Base-by-base conservation (phyloP, 2,329 filamentous ascomycete genomes). In the Epichloe typhina region DNA sequence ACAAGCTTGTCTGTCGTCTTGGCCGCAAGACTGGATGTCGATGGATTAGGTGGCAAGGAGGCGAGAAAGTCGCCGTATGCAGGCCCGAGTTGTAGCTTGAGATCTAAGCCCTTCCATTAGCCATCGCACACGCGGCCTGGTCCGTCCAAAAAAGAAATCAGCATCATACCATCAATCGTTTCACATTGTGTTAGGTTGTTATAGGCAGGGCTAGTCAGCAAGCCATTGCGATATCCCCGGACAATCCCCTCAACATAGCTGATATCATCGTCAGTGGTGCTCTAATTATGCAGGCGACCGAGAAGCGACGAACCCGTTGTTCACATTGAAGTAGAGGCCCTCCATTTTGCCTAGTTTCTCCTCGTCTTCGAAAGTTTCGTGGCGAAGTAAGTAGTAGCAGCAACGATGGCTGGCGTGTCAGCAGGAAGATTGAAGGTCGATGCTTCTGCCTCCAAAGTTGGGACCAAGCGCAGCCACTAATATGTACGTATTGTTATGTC, bases 1-100 rank as follows among this genome's bases (percentile, higher is more conserved):
- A 98, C 91, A 57, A 98, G 83, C 75, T 98, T 98, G 67, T 98
- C 93, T 62, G 93, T 96, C 50, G 93, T 93, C 74, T 93, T 96
- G 61, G 87, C 82, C 54, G 93, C 93, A 59, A 98, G 87, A 58
- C 86, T 84, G 56, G 93, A 97, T 39, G 93, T 98, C 44, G 93
- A 97, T 52, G 93, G 91, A 69, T 97, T 97, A 35, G 93, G 93
- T 52, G 93, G 90, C 48, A 98, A 84, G 56, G 88, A 82, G 58
- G 88, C 84, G 58, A 98, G 88, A 71, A 95, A 95, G 72, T 98
- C 93, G 70, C 94, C 93, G 63, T 98, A 98, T 48, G 93, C 85
- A 56, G 93, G 93, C 51, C 88, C 89, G 41, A 98, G 88, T 72
- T 98, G 93, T 52, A 97, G 84, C 75, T 97, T 98, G 58, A 98